These are phyloP conservation scores for Guadua angustifolia DNA, from an alignment of 176 grass and related monocot genomes.

Conservation along the genomic window DNA sequence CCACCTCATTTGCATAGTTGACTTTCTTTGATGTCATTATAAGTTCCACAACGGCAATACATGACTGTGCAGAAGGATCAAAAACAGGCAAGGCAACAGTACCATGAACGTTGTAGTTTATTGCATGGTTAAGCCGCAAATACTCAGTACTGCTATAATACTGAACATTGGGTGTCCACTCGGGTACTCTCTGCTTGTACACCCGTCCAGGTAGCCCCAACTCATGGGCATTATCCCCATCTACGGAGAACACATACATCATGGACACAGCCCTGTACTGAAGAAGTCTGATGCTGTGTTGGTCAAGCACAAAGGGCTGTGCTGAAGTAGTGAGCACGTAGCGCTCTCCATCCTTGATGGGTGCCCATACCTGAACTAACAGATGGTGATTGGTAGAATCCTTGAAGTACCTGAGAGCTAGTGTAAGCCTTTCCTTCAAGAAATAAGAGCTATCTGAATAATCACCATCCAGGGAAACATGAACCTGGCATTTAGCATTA, in stretches of 20 bases:
- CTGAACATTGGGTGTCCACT: constrained; percentile 67
- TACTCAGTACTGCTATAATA: constrained; percentile 64
- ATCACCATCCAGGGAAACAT: constrained; percentile 40
- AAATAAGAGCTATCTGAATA: constrained; percentile 36
- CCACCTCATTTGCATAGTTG: constrained; percentile 58
- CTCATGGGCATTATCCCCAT: constrained; percentile 45
- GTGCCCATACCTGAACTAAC: constrained; percentile 72
- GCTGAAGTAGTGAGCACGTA: constrained; percentile 67
- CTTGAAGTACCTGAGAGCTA: constrained; percentile 65
- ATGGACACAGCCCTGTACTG: constrained; percentile 55
- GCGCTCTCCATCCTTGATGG: constrained; percentile 45
- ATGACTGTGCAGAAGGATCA: constrained; percentile 49
- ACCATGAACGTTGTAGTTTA: constrained; percentile 57
- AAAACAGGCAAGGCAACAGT: constrained; percentile 68
- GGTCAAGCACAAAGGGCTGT: constrained; percentile 63
- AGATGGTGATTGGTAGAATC: constrained; percentile 63
- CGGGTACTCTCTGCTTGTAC: constrained; percentile 54
- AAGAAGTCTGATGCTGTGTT: constrained; percentile 38
- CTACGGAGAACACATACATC: constrained; percentile 56
- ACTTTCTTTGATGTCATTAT: constrained; percentile 66
- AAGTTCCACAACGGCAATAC: constrained; percentile 66
- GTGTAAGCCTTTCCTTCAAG: constrained; percentile 65
- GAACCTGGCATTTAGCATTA: constrained; percentile 38
- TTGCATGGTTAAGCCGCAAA: constrained; percentile 50
- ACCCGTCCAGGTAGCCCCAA: constrained; percentile 67